Percentiles rank a stretch among this genome's conserved stretches.
Conservation (phyloP, 495 filamentous ascomycete genomes). For the Apiosordaria backusii region DNA sequence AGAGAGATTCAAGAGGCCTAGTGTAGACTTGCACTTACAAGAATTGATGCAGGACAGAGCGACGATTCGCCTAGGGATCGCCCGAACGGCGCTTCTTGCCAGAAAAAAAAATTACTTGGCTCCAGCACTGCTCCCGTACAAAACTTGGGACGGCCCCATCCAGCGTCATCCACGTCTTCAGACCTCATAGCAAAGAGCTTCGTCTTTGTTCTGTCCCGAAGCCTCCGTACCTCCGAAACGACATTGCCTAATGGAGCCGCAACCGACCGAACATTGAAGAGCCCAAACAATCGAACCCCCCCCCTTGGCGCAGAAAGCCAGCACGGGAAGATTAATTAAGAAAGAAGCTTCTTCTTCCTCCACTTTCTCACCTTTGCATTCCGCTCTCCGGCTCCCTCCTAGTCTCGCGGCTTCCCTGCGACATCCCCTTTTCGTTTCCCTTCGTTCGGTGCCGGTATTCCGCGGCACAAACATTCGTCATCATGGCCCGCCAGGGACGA, state of each 20-base stretch:
- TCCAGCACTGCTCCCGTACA: not conserved
- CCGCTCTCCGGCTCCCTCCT: not conserved
- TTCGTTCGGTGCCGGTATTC: not conserved
- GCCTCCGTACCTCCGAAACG: constrained; percentile 1
- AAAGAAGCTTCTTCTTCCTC: not conserved
- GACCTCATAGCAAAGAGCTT: not conserved
- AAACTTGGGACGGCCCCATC: not conserved
- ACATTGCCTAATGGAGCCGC: constrained; percentile 1
- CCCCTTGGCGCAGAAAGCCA: not conserved
- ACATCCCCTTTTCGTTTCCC: not conserved
- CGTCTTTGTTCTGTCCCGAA: constrained; percentile 1
- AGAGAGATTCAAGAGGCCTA: not conserved
- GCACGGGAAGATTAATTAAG: constrained; percentile 4
- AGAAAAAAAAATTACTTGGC: not conserved
- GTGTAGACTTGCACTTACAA: not conserved
- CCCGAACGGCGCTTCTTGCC: not conserved
- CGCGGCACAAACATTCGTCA: constrained; percentile 1
- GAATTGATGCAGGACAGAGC: not conserved
- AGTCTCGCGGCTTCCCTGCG: not conserved
- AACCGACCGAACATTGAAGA: constrained; percentile 1
- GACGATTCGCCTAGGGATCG: not conserved
- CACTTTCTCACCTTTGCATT: not conserved
- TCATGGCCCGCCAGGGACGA: constrained; percentile 43
- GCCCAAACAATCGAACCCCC: not conserved
- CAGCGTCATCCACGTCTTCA: not conserved